Evolutionary conservation across 306 rosid genomes (phyloP).

Genomic region (Styphnolobium japonicum): DNA sequence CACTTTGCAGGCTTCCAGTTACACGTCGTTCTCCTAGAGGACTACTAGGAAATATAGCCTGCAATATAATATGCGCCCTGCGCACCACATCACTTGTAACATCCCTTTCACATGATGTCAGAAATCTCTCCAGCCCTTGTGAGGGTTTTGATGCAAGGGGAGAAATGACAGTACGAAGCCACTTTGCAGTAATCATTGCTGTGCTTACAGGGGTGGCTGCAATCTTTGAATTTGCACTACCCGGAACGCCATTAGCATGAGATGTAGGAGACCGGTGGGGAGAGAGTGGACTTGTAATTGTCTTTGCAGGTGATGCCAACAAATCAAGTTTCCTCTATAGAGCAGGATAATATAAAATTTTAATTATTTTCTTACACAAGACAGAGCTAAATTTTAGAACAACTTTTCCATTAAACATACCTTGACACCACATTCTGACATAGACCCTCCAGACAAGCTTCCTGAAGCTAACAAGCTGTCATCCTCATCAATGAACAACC

Average conservation of each 20-base stretch:
- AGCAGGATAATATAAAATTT: conserved; percentile 26
- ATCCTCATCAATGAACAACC: conserved; percentile 77
- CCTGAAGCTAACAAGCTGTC: conserved; percentile 88
- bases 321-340: conserved; percentile 73
- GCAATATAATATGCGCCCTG: conserved; percentile 85
- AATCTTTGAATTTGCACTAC: conserved; percentile 54
- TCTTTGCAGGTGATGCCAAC: conserved; percentile 78
- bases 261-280: conserved; percentile 86
- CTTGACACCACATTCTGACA: conserved; percentile 64
- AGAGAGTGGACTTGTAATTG: conserved; percentile 75
- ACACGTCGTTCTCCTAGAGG: conserved; percentile 78
- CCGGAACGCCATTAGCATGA: conserved; percentile 53
- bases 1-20: conserved; percentile 65
- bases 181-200: conserved; percentile 99
- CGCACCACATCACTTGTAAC: conserved; percentile 79
- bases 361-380: conserved; percentile 4
- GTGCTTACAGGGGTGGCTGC: conserved; percentile 97
- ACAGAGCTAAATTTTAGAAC: neutral
- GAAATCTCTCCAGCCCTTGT: conserved; percentile 71
- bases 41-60: conserved; percentile 90
- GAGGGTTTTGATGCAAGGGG: conserved; percentile 88
- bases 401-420: conserved; percentile 39
- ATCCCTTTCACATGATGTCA: conserved; percentile 84
- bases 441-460: conserved; percentile 69
- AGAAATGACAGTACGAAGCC: conserved; percentile 92